Conservation (phyloP, 257 asterid genomes). For the Avicennia marina region DNA sequence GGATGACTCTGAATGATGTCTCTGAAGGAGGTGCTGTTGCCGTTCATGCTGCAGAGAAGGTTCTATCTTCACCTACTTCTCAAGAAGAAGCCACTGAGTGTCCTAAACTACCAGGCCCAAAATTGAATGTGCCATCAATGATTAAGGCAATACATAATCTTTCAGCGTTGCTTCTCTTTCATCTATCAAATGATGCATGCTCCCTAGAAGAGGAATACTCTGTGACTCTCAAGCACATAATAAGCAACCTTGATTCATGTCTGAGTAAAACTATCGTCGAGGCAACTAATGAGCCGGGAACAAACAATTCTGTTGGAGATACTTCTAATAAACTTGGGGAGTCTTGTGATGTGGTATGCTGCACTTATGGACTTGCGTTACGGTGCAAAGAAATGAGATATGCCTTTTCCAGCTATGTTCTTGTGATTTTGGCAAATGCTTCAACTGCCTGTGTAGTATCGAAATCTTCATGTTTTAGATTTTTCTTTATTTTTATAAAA, state of each 20-base stretch:
- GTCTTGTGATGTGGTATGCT: slow-evolving; percentile 41
- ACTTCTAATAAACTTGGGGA: slow-evolving; percentile 32
- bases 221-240: slow-evolving; percentile 42
- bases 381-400: slow-evolving; percentile 5
- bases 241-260: slow-evolving; percentile 50
- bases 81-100: slow-evolving; percentile 50
- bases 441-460: too few species aligned
- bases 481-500: too few species aligned
- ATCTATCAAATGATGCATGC: slow-evolving; percentile 35
- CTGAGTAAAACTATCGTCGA: slow-evolving; percentile 32
- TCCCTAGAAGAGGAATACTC: slow-evolving; percentile 42
- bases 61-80: slow-evolving; percentile 67
- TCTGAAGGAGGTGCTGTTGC: slow-evolving; percentile 65
- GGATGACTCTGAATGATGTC: slow-evolving; percentile 35
- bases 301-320: slow-evolving; percentile 24
- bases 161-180: slow-evolving; percentile 56
- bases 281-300: slow-evolving; percentile 23
- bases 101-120: slow-evolving; percentile 26
- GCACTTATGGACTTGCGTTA: slow-evolving; percentile 7
- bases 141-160: slow-evolving; percentile 51
- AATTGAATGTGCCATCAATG: slow-evolving; percentile 43
- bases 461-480: too few species aligned
- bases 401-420: neutral
- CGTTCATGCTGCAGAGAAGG: slow-evolving; percentile 79
- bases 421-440: too few species aligned